Conservation (phyloP, 768 basidiomycete genomes). For the Daedalea quercina region DNA sequence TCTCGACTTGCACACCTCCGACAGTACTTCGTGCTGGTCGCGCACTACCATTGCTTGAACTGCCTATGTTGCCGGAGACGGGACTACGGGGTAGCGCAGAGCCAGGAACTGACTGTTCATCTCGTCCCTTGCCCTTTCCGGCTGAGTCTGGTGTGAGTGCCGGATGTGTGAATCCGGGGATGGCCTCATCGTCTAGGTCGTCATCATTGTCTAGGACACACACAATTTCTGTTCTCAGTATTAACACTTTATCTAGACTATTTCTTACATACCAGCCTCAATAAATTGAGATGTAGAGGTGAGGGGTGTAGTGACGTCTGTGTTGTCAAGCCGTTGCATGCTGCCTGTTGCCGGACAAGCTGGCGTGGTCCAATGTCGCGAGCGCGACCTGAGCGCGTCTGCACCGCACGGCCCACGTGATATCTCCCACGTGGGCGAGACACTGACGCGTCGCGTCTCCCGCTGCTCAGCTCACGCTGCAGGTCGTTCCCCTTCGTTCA, state of each 20-base stretch:
- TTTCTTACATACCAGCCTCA: slow-evolving; percentile 49
- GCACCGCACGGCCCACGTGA: neutral
- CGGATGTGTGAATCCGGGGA: slow-evolving; percentile 74
- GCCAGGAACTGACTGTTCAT: slow-evolving; percentile 43
- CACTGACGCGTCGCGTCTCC: neutral
- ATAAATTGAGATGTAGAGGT: slow-evolving; percentile 72
- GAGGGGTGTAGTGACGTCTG: slow-evolving; percentile 17
- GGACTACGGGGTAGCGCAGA: slow-evolving; percentile 28
- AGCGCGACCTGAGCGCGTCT: neutral
- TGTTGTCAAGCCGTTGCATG: slow-evolving; percentile 19
- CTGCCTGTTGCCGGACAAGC: neutral
- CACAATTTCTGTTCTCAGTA: neutral
- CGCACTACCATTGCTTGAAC: slow-evolving; percentile 31
- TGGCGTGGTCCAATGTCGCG: neutral
- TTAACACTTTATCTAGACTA: neutral
- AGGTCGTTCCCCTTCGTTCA: slow-evolving; percentile 1
- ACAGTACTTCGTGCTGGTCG: slow-evolving; percentile 54
- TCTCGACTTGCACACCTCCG: slow-evolving; percentile 86
- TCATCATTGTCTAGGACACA: slow-evolving; percentile 58
- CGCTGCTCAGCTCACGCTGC: neutral
- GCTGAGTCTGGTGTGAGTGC: slow-evolving; percentile 35
- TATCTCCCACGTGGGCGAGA: neutral
- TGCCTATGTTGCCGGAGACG: slow-evolving; percentile 71
- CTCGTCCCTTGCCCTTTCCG: slow-evolving; percentile 62
- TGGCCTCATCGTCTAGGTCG: slow-evolving; percentile 75